Evolutionary conservation across 306 rosid genomes (phyloP).

Genomic region (Corylus americana): DNA sequence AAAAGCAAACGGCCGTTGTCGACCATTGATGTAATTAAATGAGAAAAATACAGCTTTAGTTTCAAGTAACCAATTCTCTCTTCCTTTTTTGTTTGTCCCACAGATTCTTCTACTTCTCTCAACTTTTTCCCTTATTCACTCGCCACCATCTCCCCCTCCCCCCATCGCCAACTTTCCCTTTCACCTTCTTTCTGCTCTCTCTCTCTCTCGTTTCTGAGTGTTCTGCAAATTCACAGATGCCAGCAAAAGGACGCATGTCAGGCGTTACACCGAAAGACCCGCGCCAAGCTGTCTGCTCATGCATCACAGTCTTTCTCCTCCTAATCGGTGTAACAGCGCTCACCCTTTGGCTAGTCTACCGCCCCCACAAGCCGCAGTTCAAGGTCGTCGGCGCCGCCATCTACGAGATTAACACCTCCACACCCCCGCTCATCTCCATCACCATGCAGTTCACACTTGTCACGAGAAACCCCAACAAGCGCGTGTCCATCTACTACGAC

Average conservation of each 20-base stretch:
- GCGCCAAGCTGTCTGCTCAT: constrained; percentile 45
- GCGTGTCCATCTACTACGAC: constrained; percentile 68
- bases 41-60: constrained; percentile 27
- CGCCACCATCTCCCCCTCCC: not conserved
- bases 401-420: constrained; percentile 60
- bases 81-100: constrained; percentile 13
- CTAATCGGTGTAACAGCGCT: constrained; percentile 52
- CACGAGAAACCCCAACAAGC: constrained; percentile 70
- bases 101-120: constrained; percentile 29
- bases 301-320: constrained; percentile 60
- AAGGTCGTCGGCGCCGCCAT: constrained; percentile 56
- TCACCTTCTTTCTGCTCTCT: not conserved
- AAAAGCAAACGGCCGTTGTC: constrained; percentile 17
- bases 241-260: not conserved
- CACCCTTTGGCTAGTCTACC: constrained; percentile 78
- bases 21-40: constrained; percentile 22
- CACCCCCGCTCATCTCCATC: constrained; percentile 52
- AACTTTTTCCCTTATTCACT: constrained; percentile 19
- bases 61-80: constrained; percentile 9
- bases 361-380: constrained; percentile 68
- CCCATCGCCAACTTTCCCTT: not conserved
- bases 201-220: not conserved
- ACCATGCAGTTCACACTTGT: constrained; percentile 72
- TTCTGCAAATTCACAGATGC: too few relatives aligned
- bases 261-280: constrained; percentile 11